Evolutionary conservation across 1,284 basidiomycete species (phyloP), one percentile per base, ranked within the genome.

Genomic region (Microbotryomycetes sp.): DNA sequence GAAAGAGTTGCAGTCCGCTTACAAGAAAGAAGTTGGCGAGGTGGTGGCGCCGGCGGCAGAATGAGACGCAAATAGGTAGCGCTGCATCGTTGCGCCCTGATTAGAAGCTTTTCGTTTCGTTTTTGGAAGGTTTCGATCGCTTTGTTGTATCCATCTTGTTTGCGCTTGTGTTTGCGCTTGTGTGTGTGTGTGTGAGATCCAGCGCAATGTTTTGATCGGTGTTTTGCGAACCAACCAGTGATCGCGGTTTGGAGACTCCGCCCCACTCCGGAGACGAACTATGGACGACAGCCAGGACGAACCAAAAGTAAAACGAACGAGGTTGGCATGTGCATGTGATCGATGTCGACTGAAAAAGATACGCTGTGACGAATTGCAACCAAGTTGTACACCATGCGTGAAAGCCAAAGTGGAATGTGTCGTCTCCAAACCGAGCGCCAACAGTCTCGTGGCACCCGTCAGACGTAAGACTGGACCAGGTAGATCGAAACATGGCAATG

Each of bases 1-100:
- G 26, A 60, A 58, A 49, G 19, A 49, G 36, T 45, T 68, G 19
- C 32, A 50, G 25, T 47, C 28, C 2, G 58, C 58, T 12, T 54
- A 58, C 23, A 31, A 58, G 19, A 23, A 58, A 6, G 60, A 62
- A 22, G 56, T 29, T 19, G 36, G 19, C 19, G 36, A 42, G 12
- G 12, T 12, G 19, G 36, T 9, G 19, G 36, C 36, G 36, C 9
- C 19, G 36, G 36, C 36, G 36, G 36, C 9, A 19, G 36, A 42
- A 9, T 42, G 36, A 42, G 19, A 19, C 9, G 36, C 19, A 42
- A 42, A 42, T 19, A 19, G 36, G 12, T 42, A n/a, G n/a, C n/a
- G n/a, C n/a, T n/a, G n/a, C n/a, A n/a, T n/a, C n/a, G n/a, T n/a
- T n/a, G n/a, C n/a, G n/a, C n/a, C n/a, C n/a, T n/a, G n/a, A n/a